These are phyloP conservation scores for Geotrichum klebahnii DNA, from an alignment of 1,139 yeast genomes.

Conservation along the genomic window DNA sequence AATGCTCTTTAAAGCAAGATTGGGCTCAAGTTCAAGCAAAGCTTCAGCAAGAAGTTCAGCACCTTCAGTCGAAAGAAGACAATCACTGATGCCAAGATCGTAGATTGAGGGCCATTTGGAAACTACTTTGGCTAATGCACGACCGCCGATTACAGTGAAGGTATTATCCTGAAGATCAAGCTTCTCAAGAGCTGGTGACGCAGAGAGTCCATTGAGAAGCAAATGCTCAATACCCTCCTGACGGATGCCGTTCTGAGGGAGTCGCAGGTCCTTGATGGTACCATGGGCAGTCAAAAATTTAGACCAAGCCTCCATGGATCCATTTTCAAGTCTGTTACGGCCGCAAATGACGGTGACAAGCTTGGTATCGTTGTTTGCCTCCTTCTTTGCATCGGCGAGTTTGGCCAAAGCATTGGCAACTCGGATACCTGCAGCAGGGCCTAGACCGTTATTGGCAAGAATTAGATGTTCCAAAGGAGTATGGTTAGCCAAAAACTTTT, in stretches of 20 bases:
- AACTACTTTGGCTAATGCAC: slow-evolving; percentile 60
- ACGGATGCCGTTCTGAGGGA: slow-evolving; percentile 95
- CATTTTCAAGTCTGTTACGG: slow-evolving; percentile 92
- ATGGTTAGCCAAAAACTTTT: slow-evolving; percentile 69
- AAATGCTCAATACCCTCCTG: slow-evolving; percentile 84
- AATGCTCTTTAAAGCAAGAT: slow-evolving; percentile 49
- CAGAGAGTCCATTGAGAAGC: slow-evolving; percentile 64
- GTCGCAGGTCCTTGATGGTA: slow-evolving; percentile 65
- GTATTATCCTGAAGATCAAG: slow-evolving; percentile 95
- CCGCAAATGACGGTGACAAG: slow-evolving; percentile 88
- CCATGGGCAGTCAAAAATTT: slow-evolving; percentile 74
- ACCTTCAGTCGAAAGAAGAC: slow-evolving; percentile 77
- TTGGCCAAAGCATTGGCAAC: slow-evolving; percentile 80
- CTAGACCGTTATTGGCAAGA: slow-evolving; percentile 93
- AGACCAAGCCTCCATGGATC: slow-evolving; percentile 62
- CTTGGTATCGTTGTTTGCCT: slow-evolving; percentile 35
- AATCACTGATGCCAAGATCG: slow-evolving; percentile 85
- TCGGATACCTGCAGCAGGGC: slow-evolving; percentile 95
- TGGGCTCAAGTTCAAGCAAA: slow-evolving; percentile 33
- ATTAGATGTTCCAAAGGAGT: slow-evolving; percentile 77
- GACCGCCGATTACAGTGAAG: slow-evolving; percentile 78
- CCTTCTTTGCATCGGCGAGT: slow-evolving; percentile 62
- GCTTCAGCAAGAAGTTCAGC: slow-evolving; percentile 47
- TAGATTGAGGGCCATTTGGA: slow-evolving; percentile 53
- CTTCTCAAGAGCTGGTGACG: slow-evolving; percentile 57